Conservation (phyloP, 306 rosid genomes). For the Ormosia emarginata region DNA sequence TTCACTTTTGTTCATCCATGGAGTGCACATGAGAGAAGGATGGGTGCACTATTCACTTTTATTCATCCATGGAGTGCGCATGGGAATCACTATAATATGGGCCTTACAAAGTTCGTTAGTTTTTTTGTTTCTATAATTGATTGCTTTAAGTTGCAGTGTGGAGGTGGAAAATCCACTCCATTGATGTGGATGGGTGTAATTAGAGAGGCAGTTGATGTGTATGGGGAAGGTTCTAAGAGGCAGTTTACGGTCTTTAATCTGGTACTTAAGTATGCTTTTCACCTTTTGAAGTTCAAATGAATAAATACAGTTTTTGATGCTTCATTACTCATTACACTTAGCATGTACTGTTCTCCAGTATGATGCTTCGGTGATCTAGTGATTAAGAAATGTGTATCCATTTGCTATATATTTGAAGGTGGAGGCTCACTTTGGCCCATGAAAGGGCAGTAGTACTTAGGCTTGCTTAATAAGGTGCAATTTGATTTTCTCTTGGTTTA, state of each 20-base stretch:
- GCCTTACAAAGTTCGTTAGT: not conserved
- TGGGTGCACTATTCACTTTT: not conserved
- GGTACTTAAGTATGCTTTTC: not conserved
- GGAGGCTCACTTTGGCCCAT: slow-evolving; percentile 1
- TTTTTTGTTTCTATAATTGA: not conserved
- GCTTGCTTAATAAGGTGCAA: not conserved
- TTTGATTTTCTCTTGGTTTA: not conserved
- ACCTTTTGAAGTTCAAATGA: not conserved
- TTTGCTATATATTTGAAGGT: slow-evolving; percentile 1
- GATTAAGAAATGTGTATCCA: not conserved
- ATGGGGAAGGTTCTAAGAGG: not conserved
- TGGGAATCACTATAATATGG: not conserved
- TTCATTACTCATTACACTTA: not conserved
- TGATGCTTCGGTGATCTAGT: not conserved
- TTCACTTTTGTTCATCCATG: not conserved
- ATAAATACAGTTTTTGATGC: slow-evolving; percentile 5
- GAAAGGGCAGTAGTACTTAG: not conserved
- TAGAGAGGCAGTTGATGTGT: not conserved
- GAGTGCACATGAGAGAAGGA: not conserved
- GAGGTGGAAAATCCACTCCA: not conserved
- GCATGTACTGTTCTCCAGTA: not conserved
- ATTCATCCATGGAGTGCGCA: not conserved
- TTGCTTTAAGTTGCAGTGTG: not conserved
- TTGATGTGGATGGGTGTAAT: not conserved
- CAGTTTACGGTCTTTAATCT: not conserved